Evolutionary conservation across 2,329 filamentous ascomycete species (phyloP), one percentile per base, ranked within the genome.

Genomic region (Orbilia quercus): DNA sequence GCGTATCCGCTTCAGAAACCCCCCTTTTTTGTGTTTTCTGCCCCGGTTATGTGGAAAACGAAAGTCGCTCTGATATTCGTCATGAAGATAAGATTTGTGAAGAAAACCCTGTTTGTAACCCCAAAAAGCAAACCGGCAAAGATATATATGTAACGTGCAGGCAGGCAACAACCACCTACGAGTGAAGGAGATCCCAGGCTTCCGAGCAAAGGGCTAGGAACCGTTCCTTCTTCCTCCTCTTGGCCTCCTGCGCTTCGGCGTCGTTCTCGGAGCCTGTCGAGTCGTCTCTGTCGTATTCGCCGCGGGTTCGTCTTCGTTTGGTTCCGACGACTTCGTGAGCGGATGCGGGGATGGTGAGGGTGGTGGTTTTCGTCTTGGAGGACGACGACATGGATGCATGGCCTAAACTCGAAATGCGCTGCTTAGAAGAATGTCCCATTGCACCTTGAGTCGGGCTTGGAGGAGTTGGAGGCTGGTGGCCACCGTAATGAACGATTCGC

Each of bases 181-280:
- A 96, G 83, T 98, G 95, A 82, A 98, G 96, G 25, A 99, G 82
- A 82, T 99, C 95, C 95, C 95, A 99, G 7, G 95, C 95, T 78
- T 91, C 85, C 77, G 91, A 88, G 80, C 94, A 97, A 54, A 98
- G 83, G 64, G 86, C 84, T 75, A 99, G 83, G 79, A 99, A 99
- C 80, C 96, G 92, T 45, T 96, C 92, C 80, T 92, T 92, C 87
- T 98, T 98, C 79, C 87, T 89, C 77, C 87, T 85, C 80, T 91
- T 89, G 4, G 89, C 91, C 77, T 95, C 92, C 38, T 91, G 91
- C 64, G 91, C 90, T 36, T 74, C 65, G 34, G 69, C 69, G 23
- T 72, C 69, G 47, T 67, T 76, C 53, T 77, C 73, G 18, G 75
- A 75, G 12, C 77, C 74, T 50, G 63, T 75, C 25, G 75, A 96